Percentiles rank a stretch among this genome's conserved stretches.
Evolutionary conservation across 2,329 filamentous ascomycete genomes (phyloP).

Genomic region (Emergomyces pasteurianus): DNA sequence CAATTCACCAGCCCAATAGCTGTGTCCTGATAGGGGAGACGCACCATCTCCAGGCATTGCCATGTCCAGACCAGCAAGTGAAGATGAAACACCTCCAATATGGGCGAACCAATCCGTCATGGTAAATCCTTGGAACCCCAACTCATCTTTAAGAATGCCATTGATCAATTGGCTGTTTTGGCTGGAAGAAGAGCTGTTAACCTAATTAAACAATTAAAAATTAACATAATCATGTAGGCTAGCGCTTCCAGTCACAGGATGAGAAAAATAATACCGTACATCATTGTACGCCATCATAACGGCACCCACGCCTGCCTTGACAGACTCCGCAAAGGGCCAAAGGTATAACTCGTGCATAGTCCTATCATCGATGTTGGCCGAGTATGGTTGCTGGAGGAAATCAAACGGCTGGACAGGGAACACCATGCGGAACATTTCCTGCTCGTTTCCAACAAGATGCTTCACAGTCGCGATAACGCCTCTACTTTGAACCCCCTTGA

Average conservation of each 20-base stretch:
- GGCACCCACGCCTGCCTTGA: conserved; percentile 37
- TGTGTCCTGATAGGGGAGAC: conserved; percentile 41
- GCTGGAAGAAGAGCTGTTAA: conserved; percentile 55
- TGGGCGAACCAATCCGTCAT: conserved; percentile 61
- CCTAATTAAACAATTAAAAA: conserved; percentile 20
- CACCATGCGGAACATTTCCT: conserved; percentile 39
- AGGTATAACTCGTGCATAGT: conserved; percentile 36
- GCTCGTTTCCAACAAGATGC: conserved; percentile 43
- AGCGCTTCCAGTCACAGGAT: neutral
- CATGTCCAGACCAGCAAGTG: conserved; percentile 56
- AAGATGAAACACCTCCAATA: conserved; percentile 46
- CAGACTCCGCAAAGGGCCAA: conserved; percentile 41
- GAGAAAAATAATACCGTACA: conserved; percentile 15
- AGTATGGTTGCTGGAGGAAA: conserved; percentile 22
- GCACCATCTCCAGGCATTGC: conserved; percentile 52
- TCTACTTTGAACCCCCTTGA: conserved; percentile 45
- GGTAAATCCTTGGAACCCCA: conserved; percentile 60
- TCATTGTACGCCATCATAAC: conserved; percentile 35
- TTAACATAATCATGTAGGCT: neutral
- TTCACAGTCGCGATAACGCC: conserved; percentile 48
- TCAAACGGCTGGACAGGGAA: conserved; percentile 20
- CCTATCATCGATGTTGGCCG: conserved; percentile 40
- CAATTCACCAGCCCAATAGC: conserved; percentile 46
- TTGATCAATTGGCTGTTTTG: conserved; percentile 60
- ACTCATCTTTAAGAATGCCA: conserved; percentile 58